Evolutionary conservation across 345 rosid genomes (phyloP).

Genomic region (Melastoma malabathricum): DNA sequence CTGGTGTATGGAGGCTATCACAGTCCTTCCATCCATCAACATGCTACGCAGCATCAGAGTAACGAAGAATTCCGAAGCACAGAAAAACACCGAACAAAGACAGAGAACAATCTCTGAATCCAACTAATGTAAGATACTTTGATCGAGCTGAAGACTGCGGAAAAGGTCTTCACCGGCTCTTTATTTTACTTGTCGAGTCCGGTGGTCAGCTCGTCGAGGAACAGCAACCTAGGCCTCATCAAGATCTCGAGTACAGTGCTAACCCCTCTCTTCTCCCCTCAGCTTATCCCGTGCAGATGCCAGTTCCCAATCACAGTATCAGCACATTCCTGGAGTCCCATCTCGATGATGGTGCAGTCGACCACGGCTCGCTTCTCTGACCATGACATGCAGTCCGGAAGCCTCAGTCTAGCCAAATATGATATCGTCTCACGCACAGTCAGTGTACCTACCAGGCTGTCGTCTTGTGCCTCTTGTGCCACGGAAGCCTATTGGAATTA

Average conservation of each 20-base stretch:
- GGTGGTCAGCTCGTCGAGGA: constrained; percentile 95
- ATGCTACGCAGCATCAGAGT: constrained; percentile 77
- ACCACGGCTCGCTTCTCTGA: constrained; percentile 64
- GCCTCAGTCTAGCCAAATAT: constrained; percentile 57
- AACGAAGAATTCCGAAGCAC: constrained; percentile 94
- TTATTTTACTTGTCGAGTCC: constrained; percentile 72
- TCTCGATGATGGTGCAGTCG: constrained; percentile 80
- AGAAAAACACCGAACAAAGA: constrained; percentile 10
- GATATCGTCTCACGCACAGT: constrained; percentile 88
- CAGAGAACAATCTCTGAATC: too few species aligned
- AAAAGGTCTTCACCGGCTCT: too few species aligned
- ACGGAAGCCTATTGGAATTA: constrained; percentile 45
- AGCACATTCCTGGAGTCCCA: constrained; percentile 96
- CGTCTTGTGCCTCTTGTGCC: constrained; percentile 98
- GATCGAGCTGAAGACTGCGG: too few species aligned
- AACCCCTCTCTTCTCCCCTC: constrained; percentile 88
- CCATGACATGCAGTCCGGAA: constrained; percentile 25
- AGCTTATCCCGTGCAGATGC: constrained; percentile 90
- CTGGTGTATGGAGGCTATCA: constrained; percentile 91
- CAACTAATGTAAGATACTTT: too few species aligned
- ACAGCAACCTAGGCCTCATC: constrained; percentile 87
- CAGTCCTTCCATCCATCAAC: constrained; percentile 89
- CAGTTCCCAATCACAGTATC: constrained; percentile 90
- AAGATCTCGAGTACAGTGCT: constrained; percentile 94
- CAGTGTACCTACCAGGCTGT: constrained; percentile 83